These are phyloP conservation scores for Acacia melanoxylon DNA, from an alignment of 306 rosid genomes.

Conservation along the genomic window DNA sequence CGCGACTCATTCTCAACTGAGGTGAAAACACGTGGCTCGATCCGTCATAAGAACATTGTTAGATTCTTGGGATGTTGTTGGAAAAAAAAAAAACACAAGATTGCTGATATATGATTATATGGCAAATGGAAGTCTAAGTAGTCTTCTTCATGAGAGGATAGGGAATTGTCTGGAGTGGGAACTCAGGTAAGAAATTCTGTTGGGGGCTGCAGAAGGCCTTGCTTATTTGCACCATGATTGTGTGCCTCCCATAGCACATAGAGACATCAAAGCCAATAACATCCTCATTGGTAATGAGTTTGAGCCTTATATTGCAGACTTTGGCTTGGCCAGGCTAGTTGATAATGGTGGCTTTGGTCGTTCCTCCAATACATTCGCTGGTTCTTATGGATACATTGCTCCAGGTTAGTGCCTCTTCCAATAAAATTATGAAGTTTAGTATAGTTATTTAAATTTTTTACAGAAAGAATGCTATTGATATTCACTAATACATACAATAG, in stretches of 20 bases:
- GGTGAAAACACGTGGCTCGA: constrained; percentile 80
- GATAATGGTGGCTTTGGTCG: constrained; percentile 77
- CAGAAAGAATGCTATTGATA: neutral
- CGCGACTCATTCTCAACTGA: constrained; percentile 85
- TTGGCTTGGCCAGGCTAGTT: constrained; percentile 91
- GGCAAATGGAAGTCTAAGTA: constrained; percentile 91
- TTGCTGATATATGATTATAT: constrained; percentile 89
- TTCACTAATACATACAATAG: neutral
- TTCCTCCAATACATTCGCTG: constrained; percentile 90
- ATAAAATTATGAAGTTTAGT: neutral
- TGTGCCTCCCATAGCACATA: constrained; percentile 92
- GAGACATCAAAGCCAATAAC: constrained; percentile 96
- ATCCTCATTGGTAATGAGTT: constrained; percentile 93
- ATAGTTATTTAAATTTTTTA: neutral
- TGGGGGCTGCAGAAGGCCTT: constrained; percentile 92
- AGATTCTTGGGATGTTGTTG: constrained; percentile 84
- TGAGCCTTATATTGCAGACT: constrained; percentile 94
- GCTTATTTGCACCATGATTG: constrained; percentile 97
- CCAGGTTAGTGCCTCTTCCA: constrained; percentile 62
- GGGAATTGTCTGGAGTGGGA: constrained; percentile 92
- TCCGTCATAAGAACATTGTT: constrained; percentile 94
- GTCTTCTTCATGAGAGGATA: constrained; percentile 76
- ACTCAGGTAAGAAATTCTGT: constrained; percentile 71
- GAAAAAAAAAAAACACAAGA: constrained; percentile 71
- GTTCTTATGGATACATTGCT: constrained; percentile 98